phyloP scores from a whole-genome alignment of 2,329 filamentous ascomycete genomes.

The Exophiala dermatitidis region DNA sequence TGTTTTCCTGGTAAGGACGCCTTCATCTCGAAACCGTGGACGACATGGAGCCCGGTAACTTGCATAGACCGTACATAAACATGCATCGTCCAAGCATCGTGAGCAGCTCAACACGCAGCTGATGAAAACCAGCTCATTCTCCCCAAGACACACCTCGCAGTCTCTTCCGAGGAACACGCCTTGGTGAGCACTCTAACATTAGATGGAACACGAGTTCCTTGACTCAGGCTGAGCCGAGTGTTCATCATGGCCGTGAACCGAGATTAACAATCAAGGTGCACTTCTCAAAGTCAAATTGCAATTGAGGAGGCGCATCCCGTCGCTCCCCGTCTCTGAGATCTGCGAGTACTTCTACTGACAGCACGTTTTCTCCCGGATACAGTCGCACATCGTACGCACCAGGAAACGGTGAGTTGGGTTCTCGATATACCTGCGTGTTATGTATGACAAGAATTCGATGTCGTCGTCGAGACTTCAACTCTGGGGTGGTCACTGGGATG shows the following conservation, averaged over 20 bases:
- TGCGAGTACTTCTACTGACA: conserved; percentile 72
- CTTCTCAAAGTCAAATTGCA: conserved; percentile 66
- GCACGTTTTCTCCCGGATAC: conserved; percentile 64
- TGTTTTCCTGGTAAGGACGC: neutral
- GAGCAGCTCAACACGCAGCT: no score
- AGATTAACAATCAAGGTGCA: conserved; percentile 17
- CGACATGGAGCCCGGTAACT: neutral
- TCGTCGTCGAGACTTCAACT: conserved; percentile 16
- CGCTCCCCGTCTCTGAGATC: conserved; percentile 54
- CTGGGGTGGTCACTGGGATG: conserved; percentile 17
- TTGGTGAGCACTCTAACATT: no score
- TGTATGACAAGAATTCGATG: conserved; percentile 21
- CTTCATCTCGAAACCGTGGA: neutral
- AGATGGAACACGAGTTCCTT: neutral
- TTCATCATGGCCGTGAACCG: conserved; percentile 1
- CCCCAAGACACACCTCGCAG: no score
- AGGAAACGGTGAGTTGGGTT: conserved; percentile 40
- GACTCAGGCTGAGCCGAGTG: neutral
- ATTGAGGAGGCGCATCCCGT: conserved; percentile 46
- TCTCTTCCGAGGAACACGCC: no score
- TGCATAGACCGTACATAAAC: neutral
- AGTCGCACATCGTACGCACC: conserved; percentile 71
- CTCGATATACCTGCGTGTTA: conserved; percentile 16
- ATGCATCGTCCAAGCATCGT: neutral
- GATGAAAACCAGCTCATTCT: no score